These are phyloP conservation scores for Gracilaria gracilis DNA, from an alignment of 23 red algal genomes.

Conservation along the genomic window DNA sequence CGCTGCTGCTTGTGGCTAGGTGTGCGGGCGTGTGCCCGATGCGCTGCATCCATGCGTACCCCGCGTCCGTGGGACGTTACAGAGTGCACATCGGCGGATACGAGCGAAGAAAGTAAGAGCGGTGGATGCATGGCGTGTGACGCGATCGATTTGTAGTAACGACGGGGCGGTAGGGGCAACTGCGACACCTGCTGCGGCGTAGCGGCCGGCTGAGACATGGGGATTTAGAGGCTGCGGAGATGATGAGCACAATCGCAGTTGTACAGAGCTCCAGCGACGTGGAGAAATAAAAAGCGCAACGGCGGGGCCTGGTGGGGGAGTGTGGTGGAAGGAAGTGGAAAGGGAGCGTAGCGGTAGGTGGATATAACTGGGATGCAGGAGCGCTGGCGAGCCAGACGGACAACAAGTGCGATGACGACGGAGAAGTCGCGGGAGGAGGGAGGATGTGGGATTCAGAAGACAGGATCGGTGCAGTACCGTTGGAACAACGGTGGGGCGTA, in stretches of 20 bases:
- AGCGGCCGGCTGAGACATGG: slow-evolving; percentile 5
- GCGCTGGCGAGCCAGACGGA: background rate
- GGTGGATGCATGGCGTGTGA: slow-evolving; percentile 37
- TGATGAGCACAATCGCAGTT: no score
- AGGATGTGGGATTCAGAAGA: no score
- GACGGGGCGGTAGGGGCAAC: slow-evolving; percentile 65
- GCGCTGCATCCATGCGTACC: slow-evolving; percentile 49
- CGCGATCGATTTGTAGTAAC: slow-evolving; percentile 56
- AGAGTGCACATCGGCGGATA: slow-evolving; percentile 41
- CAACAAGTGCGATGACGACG: background rate
- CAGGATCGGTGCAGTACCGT: no score
- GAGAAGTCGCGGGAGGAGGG: no score
- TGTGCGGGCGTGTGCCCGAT: background rate
- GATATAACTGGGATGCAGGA: no score
- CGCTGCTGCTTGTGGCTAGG: slow-evolving; percentile 40
- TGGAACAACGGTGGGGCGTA: no score
- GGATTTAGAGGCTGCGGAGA: background rate
- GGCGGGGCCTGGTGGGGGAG: no score
- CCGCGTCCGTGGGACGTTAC: slow-evolving; percentile 30
- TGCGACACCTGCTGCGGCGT: slow-evolving; percentile 58
- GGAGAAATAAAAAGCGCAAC: no score
- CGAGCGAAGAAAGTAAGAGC: slow-evolving; percentile 14
- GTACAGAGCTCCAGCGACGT: background rate
- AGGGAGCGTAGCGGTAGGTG: no score
- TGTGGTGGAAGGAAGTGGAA: no score